Conservation (phyloP, 225 moss, liverwort and hornwort species). For the Takakia lepidozioides region DNA sequence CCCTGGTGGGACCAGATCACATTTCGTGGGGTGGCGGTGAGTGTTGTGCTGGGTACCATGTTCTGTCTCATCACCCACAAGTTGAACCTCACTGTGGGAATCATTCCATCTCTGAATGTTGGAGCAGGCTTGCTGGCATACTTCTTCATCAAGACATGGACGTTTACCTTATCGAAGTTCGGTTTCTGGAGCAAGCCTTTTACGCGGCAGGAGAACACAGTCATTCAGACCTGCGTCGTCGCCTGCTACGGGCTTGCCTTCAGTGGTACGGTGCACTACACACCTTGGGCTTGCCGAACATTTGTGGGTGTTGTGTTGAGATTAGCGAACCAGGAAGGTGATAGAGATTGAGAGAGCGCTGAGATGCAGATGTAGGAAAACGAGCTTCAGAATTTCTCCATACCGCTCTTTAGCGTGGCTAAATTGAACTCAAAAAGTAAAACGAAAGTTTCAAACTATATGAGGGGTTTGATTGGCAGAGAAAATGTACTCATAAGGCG, state of each 20-base stretch:
- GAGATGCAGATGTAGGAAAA: too few species aligned
- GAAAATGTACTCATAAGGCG: too few species aligned
- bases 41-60: slow-evolving; percentile 30
- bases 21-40: slow-evolving; percentile 46
- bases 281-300: too few species aligned
- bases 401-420: too few species aligned
- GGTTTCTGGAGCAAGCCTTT: slow-evolving; percentile 65
- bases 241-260: slow-evolving; percentile 83
- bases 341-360: too few species aligned
- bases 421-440: too few species aligned
- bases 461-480: too few species aligned
- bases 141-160: slow-evolving; percentile 57
- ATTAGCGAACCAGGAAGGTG: too few species aligned
- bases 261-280: slow-evolving; percentile 84
- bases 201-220: slow-evolving; percentile 95
- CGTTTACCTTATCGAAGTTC: slow-evolving; percentile 10
- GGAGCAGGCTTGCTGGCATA: slow-evolving; percentile 80
- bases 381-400: too few species aligned
- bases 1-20: slow-evolving; percentile 78
- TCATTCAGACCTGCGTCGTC: too few species aligned
- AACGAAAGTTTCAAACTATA: too few species aligned
- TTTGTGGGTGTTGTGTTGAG: too few species aligned
- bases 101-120: slow-evolving; percentile 86
- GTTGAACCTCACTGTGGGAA: slow-evolving; percentile 78
- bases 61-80: slow-evolving; percentile 83